A percentile compares a stretch with the other conserved stretches of the same genome.
phyloP scores from a whole-genome alignment of 2,329 filamentous ascomycete genomes.

The Mycosphaerella arachidis region DNA sequence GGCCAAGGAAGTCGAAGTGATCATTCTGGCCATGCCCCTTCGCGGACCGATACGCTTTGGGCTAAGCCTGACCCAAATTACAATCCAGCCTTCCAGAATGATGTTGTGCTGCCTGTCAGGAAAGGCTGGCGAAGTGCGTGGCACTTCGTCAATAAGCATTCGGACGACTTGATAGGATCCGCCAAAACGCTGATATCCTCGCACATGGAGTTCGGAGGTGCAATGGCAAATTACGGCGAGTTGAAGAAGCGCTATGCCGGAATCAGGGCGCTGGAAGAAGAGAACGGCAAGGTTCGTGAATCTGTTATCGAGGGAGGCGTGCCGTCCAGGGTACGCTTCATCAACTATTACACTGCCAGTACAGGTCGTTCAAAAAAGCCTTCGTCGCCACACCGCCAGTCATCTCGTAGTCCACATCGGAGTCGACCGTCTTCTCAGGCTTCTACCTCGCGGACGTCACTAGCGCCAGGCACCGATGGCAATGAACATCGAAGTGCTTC shows the following conservation, averaged over 20 bases:
- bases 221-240: slow-evolving; percentile 69
- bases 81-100: slow-evolving; percentile 72
- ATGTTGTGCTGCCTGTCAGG: slow-evolving; percentile 63
- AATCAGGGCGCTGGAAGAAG: slow-evolving; percentile 67
- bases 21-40: not conserved
- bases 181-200: slow-evolving; percentile 70
- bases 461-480: not conserved
- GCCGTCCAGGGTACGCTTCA: slow-evolving; percentile 63
- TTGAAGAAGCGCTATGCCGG: slow-evolving; percentile 66
- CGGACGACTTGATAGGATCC: slow-evolving; percentile 64
- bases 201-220: slow-evolving; percentile 77
- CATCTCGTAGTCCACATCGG: slow-evolving; percentile 9
- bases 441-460: not conserved
- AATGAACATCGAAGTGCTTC: not conserved
- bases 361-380: slow-evolving; percentile 61
- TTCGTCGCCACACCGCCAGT: slow-evolving; percentile 41
- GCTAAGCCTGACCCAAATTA: slow-evolving; percentile 55
- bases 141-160: slow-evolving; percentile 80
- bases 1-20: not conserved
- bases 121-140: slow-evolving; percentile 63
- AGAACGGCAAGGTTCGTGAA: slow-evolving; percentile 48
- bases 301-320: slow-evolving; percentile 30
- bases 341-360: slow-evolving; percentile 89
- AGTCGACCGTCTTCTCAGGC: slow-evolving; percentile 6
- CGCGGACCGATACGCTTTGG: slow-evolving; percentile 28